phyloP scores from a whole-genome alignment of 2,329 filamentous ascomycete genomes.

The Pestalotiopsis sp. region DNA sequence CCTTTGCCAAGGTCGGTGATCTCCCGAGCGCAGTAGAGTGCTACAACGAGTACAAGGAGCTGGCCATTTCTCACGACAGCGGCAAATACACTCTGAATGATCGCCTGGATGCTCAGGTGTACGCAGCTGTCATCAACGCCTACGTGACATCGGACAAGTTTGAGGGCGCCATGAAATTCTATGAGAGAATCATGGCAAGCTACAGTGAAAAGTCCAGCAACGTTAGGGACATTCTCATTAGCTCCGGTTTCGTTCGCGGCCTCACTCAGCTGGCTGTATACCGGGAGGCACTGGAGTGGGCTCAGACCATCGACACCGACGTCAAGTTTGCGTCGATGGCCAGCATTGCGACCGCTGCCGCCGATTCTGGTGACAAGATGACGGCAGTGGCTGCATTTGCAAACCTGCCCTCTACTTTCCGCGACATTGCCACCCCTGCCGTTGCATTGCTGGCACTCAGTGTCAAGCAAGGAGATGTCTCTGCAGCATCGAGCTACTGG shows the following conservation, averaged over 20 bases:
- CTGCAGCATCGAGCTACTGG: constrained; percentile 80
- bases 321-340: constrained; percentile 65
- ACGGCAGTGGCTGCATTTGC: constrained; percentile 69
- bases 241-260: constrained; percentile 76
- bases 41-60: constrained; percentile 89
- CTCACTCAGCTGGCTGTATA: constrained; percentile 71
- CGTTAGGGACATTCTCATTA: constrained; percentile 71
- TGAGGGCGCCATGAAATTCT: constrained; percentile 81
- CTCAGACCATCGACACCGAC: constrained; percentile 61
- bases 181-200: constrained; percentile 71
- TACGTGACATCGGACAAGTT: constrained; percentile 81
- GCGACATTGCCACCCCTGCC: constrained; percentile 57
- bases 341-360: constrained; percentile 73
- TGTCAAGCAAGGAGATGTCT: constrained; percentile 77
- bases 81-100: constrained; percentile 68
- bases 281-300: constrained; percentile 72
- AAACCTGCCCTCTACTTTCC: constrained; percentile 52
- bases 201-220: constrained; percentile 58
- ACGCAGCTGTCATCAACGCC: constrained; percentile 87
- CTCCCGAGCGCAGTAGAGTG: constrained; percentile 86
- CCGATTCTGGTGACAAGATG: constrained; percentile 72
- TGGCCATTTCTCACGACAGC: constrained; percentile 82
- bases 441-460: constrained; percentile 86
- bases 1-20: constrained; percentile 80
- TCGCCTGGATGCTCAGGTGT: constrained; percentile 80